Conservation (phyloP, 805 yeast genomes). For the Lipomyces spencermartinsiae region DNA sequence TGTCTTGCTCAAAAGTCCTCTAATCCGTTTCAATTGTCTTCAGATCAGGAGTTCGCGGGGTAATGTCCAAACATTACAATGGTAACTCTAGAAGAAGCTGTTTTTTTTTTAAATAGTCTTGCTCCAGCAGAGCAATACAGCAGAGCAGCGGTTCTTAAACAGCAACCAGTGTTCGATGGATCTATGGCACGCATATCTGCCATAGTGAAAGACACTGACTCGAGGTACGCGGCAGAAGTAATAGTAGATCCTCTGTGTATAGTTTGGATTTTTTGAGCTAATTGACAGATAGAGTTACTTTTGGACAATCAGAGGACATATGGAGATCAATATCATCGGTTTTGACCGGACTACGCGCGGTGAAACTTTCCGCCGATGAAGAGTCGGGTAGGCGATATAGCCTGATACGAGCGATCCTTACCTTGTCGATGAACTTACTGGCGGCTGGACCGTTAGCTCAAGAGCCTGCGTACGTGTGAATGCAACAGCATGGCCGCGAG, state of each 20-base stretch:
- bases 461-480: slow-evolving; percentile 16
- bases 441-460: slow-evolving; percentile 27
- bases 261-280: neutral
- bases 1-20: no score
- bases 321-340: slow-evolving; percentile 5
- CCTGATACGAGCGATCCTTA: slow-evolving; percentile 2
- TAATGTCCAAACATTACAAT: neutral
- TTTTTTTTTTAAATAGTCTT: neutral
- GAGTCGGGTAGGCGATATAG: neutral
- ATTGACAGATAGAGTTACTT: neutral
- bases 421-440: slow-evolving; percentile 26
- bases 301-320: slow-evolving; percentile 2
- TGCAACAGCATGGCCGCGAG: neutral
- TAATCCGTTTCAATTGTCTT: no score
- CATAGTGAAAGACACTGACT: neutral
- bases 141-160: neutral
- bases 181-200: neutral
- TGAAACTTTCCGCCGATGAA: neutral
- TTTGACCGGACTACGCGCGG: neutral
- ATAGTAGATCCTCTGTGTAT: neutral
- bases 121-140: neutral
- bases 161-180: neutral
- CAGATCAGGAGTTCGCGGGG: no score
- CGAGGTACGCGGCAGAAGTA: neutral
- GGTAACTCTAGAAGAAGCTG: neutral